Evolutionary conservation across 768 basidiomycete genomes (phyloP).

Genomic region (Rhodotorula paludigena): DNA sequence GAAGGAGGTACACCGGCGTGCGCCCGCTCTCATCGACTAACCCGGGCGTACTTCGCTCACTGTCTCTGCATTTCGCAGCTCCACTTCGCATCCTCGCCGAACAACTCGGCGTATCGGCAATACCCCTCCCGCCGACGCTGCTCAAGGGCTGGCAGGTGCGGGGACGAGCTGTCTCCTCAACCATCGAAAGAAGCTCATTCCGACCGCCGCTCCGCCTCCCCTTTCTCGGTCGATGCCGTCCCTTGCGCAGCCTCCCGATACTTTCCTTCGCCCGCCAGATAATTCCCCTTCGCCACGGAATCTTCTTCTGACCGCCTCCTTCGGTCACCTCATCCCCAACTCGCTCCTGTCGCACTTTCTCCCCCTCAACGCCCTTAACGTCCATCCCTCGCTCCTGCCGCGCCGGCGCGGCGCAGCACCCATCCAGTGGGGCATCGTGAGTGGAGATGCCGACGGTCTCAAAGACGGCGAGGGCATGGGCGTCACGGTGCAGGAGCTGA

Average conservation of each 20-base stretch:
- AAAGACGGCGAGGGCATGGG: constrained; percentile 18
- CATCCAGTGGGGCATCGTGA: constrained; percentile 39
- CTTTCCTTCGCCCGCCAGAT: background rate
- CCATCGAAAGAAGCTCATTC: too few relatives aligned
- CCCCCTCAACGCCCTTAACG: constrained; percentile 39
- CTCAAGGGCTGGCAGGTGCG: constrained; percentile 32
- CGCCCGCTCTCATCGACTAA: background rate
- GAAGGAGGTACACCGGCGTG: constrained; percentile 26
- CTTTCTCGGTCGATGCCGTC: background rate
- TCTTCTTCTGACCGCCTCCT: constrained; percentile 42
- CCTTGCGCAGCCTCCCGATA: background rate
- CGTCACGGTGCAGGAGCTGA: constrained; percentile 35
- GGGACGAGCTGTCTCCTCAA: background rate
- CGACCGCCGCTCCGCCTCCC: too few relatives aligned
- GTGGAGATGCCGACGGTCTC: constrained; percentile 26
- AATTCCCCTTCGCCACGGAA: constrained; percentile 14
- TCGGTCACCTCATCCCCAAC: constrained; percentile 41
- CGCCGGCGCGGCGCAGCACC: constrained; percentile 41
- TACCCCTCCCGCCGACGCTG: constrained; percentile 16
- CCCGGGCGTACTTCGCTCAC: too few relatives aligned
- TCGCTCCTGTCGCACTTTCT: constrained; percentile 32
- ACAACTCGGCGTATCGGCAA: constrained; percentile 13
- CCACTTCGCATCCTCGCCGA: constrained; percentile 30
- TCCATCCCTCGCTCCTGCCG: constrained; percentile 43
- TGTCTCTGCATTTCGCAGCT: constrained; percentile 5